phyloP scores from a whole-genome alignment of 2,329 filamentous ascomycete genomes.

The Shiraia sp. region DNA sequence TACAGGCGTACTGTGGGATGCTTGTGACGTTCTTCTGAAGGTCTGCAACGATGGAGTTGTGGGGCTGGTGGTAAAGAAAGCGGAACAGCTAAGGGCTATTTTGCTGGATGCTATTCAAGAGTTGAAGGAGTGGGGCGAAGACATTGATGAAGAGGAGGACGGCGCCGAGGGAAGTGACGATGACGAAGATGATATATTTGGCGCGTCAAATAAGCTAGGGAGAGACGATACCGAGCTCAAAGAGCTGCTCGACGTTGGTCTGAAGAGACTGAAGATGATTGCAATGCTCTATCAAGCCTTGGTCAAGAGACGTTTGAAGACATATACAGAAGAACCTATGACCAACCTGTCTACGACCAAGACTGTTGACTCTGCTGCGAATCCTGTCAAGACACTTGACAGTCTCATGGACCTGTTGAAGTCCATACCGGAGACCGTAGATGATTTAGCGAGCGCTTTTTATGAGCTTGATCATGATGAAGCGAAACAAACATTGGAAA shows the following conservation, averaged over 20 bases:
- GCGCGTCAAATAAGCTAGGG: constrained; percentile 60
- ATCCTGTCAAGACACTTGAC: constrained; percentile 51
- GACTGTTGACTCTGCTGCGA: constrained; percentile 3
- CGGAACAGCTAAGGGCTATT: constrained; percentile 73
- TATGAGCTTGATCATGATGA: constrained; percentile 67
- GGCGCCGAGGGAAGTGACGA: constrained; percentile 48
- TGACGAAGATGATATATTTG: constrained; percentile 70
- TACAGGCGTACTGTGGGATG: constrained; percentile 81
- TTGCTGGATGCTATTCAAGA: constrained; percentile 84
- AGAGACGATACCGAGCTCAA: constrained; percentile 68
- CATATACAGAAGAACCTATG: constrained; percentile 42
- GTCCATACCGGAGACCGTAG: constrained; percentile 67
- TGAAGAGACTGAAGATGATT: constrained; percentile 69
- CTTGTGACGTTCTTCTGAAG: constrained; percentile 72
- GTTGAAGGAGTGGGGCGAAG: constrained; percentile 84
- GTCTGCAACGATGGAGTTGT: constrained; percentile 70
- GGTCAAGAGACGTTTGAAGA: constrained; percentile 69
- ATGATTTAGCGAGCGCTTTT: constrained; percentile 71
- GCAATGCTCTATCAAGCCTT: constrained; percentile 71
- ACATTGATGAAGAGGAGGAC: constrained; percentile 62
- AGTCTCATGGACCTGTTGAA: constrained; percentile 60
- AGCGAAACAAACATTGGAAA: constrained; percentile 62
- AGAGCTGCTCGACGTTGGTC: constrained; percentile 64
- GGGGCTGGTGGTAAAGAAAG: constrained; percentile 71
- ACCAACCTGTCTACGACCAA: constrained; percentile 12